Conservation (phyloP, 306 rosid genomes). For the Morella rubra region DNA sequence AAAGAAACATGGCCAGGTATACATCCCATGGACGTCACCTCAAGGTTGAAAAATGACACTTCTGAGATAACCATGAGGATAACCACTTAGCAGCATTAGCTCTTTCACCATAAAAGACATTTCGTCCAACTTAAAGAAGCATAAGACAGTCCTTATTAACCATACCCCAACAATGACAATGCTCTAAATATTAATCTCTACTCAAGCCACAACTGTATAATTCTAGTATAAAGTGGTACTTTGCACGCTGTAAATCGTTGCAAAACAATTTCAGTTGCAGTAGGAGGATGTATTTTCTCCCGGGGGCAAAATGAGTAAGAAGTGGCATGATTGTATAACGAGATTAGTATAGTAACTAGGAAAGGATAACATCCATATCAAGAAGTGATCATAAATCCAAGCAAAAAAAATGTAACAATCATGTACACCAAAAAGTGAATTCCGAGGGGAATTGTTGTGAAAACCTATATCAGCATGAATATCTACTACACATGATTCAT, state of each 20-base stretch:
- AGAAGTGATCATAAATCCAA: not conserved
- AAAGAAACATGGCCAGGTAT: not conserved
- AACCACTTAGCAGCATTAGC: not conserved
- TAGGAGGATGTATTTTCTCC: not conserved
- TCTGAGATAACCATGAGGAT: not conserved
- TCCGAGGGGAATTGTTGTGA: not conserved
- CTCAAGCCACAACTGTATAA: too few species aligned
- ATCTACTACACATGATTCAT: slow-evolving; percentile 17
- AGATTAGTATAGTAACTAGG: not conserved
- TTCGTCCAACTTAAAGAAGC: too few species aligned
- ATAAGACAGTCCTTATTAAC: too few species aligned
- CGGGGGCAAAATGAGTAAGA: not conserved
- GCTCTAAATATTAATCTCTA: too few species aligned
- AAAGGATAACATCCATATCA: not conserved
- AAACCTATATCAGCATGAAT: slow-evolving; percentile 29
- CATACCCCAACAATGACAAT: too few species aligned
- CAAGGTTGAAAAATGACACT: not conserved
- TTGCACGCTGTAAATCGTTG: too few species aligned
- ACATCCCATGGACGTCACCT: too few species aligned
- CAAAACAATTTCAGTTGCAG: too few species aligned
- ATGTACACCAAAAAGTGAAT: not conserved
- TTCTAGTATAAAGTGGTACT: too few species aligned
- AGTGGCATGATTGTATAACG: not conserved
- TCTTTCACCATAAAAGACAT: not conserved
- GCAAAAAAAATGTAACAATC: not conserved